Conservation (phyloP, 805 yeast genomes). For the Candida taoyuanica region DNA sequence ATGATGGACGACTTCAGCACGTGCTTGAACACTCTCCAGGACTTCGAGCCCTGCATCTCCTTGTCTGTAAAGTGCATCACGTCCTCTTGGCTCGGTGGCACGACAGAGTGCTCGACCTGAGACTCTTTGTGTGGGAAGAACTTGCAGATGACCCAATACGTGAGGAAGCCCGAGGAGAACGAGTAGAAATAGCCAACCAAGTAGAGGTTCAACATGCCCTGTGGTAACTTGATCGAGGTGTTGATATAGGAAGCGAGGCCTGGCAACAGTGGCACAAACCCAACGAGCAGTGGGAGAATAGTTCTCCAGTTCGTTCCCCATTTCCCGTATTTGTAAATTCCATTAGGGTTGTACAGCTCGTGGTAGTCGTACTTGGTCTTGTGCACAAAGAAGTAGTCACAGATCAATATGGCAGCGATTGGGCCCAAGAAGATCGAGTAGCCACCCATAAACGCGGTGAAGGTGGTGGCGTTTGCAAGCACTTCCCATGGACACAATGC, state of each 20-base stretch:
- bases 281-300: constrained; percentile 10
- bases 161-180: constrained; percentile 7
- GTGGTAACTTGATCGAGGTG: constrained; percentile 8
- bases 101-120: constrained; percentile 7
- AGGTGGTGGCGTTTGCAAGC: constrained; percentile 14
- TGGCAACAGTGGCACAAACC: constrained; percentile 15
- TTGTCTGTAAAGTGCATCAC: constrained; percentile 1
- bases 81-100: constrained; percentile 6
- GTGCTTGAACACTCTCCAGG: constrained; percentile 3
- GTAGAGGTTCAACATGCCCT: constrained; percentile 10
- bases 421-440: constrained; percentile 17
- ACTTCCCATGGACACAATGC: constrained; percentile 17
- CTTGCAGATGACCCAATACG: constrained; percentile 8
- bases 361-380: constrained; percentile 9
- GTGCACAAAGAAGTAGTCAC: constrained; percentile 15
- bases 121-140: constrained; percentile 13
- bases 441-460: constrained; percentile 18
- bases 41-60: constrained; percentile 4
- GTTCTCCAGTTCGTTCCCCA: constrained; percentile 15
- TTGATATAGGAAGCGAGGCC: constrained; percentile 15
- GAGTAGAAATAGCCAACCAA: constrained; percentile 17
- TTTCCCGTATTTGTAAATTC: constrained; percentile 12
- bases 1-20: constrained; percentile 5
- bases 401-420: constrained; percentile 15
- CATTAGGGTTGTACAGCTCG: constrained; percentile 8